Conservation (phyloP, 768 basidiomycete species). For the Lactarius vividus region DNA sequence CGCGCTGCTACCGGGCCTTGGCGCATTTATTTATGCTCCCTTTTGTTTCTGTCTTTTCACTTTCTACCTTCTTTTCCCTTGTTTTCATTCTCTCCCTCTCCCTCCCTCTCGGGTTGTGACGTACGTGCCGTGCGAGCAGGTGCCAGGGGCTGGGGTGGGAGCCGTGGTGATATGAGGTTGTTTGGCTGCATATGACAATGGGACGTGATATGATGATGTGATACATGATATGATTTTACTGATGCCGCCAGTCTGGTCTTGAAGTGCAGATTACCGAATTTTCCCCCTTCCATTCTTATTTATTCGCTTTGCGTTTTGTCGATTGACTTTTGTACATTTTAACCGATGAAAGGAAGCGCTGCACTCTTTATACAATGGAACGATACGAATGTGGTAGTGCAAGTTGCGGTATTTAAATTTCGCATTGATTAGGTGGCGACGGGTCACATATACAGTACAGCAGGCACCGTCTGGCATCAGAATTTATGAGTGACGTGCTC, state of each 20-base stretch:
- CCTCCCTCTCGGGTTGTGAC: background rate
- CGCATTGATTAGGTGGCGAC: too few relatives aligned
- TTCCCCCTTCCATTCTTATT: background rate
- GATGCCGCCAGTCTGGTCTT: background rate
- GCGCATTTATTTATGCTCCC: conserved; percentile 10
- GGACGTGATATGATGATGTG: background rate
- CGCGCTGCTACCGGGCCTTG: background rate
- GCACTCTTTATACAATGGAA: background rate
- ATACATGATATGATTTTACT: background rate
- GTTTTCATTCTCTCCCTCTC: background rate
- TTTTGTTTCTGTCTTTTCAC: background rate
- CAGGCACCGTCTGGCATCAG: too few relatives aligned
- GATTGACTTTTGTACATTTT: background rate
- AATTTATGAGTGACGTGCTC: too few relatives aligned
- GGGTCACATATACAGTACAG: too few relatives aligned
- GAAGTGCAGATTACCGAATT: background rate
- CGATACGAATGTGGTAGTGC: background rate
- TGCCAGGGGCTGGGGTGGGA: background rate
- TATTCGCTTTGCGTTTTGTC: background rate
- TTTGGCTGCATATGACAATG: background rate
- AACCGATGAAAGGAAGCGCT: background rate
- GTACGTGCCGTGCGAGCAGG: background rate
- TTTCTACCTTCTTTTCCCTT: background rate
- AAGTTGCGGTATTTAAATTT: too few relatives aligned
- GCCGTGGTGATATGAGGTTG: background rate